phyloP scores from a whole-genome alignment of 257 asterid genomes.

The Nicotiana benthamiana region DNA sequence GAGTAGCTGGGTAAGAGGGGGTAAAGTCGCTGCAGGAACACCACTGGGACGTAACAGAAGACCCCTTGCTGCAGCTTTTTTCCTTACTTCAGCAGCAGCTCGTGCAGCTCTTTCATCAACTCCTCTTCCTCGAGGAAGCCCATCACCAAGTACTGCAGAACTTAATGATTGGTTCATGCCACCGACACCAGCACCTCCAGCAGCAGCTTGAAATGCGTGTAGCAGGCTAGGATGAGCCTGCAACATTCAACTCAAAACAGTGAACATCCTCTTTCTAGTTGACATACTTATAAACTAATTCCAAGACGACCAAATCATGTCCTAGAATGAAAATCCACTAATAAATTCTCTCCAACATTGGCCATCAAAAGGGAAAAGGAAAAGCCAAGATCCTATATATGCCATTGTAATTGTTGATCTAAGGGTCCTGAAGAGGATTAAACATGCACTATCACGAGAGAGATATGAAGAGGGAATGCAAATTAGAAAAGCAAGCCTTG shows the following conservation, averaged over 20 bases:
- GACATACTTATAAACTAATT: background rate
- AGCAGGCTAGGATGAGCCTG: constrained; percentile 87
- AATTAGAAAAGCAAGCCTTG: background rate
- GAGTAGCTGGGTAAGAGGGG: constrained; percentile 57
- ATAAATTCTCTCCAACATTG: background rate
- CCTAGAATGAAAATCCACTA: background rate
- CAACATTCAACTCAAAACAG: background rate
- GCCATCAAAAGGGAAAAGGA: background rate
- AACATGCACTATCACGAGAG: background rate
- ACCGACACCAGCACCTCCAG: constrained; percentile 24
- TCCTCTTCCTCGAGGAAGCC: constrained; percentile 63
- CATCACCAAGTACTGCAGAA: constrained; percentile 37
- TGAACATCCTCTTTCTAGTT: background rate
- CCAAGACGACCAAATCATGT: background rate
- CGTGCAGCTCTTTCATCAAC: constrained; percentile 83
- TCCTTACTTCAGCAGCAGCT: constrained; percentile 77
- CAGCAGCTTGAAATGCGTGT: constrained; percentile 80
- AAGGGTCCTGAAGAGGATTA: background rate
- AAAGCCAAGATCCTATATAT: background rate
- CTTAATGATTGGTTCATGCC: constrained; percentile 44
- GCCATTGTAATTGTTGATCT: background rate
- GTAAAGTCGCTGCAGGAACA: constrained; percentile 50
- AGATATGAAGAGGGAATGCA: background rate
- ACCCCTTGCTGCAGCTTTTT: constrained; percentile 93
- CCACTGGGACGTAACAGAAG: constrained; percentile 60